Evolutionary conservation across 768 basidiomycete species (phyloP).

Genomic region (Amanita thiersii): DNA sequence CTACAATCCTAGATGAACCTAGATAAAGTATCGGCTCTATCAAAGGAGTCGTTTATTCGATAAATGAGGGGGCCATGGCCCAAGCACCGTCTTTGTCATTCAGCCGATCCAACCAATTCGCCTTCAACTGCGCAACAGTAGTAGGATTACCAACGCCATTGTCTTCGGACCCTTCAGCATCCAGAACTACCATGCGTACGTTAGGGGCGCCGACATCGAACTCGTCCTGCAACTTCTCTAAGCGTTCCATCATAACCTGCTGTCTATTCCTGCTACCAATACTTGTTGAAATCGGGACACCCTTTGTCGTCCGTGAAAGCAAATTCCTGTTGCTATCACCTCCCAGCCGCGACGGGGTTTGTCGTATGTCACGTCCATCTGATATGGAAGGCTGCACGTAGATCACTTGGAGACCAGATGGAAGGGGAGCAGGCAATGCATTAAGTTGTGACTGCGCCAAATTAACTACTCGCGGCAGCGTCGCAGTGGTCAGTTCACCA

Average conservation of each 20-base stretch:
- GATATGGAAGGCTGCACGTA: conserved; percentile 1
- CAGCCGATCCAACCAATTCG: conserved; percentile 6
- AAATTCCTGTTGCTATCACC: background rate
- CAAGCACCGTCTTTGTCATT: conserved; percentile 4
- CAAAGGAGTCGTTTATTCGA: too few species aligned
- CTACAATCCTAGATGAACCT: too few species aligned
- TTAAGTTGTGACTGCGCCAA: background rate
- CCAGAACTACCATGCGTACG: conserved; percentile 1
- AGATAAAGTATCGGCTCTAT: too few species aligned
- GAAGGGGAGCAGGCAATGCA: background rate
- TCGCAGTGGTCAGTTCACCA: too few species aligned
- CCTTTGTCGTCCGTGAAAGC: background rate
- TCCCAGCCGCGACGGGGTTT: background rate
- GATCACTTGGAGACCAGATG: background rate
- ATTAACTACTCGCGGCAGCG: background rate
- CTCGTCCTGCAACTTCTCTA: background rate
- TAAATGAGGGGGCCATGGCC: too few species aligned
- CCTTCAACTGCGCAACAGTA: background rate
- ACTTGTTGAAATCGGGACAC: background rate
- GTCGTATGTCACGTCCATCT: background rate
- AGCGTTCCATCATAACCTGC: background rate
- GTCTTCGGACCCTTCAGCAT: too few species aligned
- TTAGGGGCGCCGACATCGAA: background rate
- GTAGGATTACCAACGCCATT: background rate
- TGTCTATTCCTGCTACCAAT: background rate